These are phyloP conservation scores for Populus deltoides DNA, from an alignment of 345 rosid genomes.

Conservation along the genomic window DNA sequence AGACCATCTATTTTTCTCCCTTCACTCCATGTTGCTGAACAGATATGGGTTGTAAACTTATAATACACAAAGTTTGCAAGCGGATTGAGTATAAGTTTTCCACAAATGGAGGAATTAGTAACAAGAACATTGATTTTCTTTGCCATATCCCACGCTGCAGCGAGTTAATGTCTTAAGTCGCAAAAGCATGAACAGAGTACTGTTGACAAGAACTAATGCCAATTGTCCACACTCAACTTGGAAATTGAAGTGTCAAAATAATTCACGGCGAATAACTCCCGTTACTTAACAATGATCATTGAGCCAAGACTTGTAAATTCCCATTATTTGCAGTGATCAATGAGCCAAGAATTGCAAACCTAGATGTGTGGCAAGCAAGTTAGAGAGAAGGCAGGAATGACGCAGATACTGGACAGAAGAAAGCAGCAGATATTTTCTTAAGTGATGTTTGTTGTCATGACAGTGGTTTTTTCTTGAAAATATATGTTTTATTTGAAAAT, in stretches of 20 bases:
- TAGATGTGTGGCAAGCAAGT: neutral
- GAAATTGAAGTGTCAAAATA: neutral
- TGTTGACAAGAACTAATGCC: neutral
- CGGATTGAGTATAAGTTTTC: neutral
- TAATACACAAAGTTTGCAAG: neutral
- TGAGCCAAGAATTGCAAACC: neutral
- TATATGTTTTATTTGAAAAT: no score
- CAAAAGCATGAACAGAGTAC: neutral
- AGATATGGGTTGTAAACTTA: neutral
- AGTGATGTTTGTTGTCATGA: no score
- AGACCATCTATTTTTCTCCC: neutral
- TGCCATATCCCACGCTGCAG: neutral
- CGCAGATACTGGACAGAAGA: neutral
- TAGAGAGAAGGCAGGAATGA: neutral
- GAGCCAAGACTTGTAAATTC: neutral
- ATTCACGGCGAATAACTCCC: neutral
- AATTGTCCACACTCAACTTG: neutral
- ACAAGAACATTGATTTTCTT: neutral
- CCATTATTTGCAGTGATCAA: neutral
- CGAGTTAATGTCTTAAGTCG: neutral
- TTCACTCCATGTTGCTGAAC: neutral
- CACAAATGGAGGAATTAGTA: neutral
- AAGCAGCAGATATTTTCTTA: neutral
- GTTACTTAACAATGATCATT: neutral
- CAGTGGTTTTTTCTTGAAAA: rapidly evolving